These are phyloP conservation scores for Gloeopeniophorella convolvens DNA, from an alignment of 768 basidiomycete genomes.

Conservation along the genomic window DNA sequence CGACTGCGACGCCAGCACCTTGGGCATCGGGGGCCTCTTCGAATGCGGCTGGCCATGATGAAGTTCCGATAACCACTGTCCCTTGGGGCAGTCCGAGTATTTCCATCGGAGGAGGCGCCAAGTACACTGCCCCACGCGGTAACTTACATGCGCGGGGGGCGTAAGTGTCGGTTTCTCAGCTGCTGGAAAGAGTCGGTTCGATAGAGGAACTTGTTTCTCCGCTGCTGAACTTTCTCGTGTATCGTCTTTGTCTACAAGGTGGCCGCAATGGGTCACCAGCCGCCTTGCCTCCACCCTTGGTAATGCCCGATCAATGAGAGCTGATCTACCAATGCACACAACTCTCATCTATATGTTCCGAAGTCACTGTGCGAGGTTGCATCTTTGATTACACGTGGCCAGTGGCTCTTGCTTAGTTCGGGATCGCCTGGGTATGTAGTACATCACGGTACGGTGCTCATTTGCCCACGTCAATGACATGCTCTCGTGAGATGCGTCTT, in stretches of 20 bases:
- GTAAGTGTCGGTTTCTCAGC: conserved; percentile 1
- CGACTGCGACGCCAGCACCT: conserved; percentile 18
- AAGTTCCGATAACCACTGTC: neutral
- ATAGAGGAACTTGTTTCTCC: neutral
- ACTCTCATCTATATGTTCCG: too few species aligned
- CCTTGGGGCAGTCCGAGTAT: conserved; percentile 12
- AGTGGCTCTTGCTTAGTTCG: too few species aligned
- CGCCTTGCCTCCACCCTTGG: too few species aligned
- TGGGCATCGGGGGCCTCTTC: conserved; percentile 14
- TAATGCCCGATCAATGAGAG: too few species aligned
- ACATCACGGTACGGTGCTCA: too few species aligned
- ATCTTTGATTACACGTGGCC: too few species aligned
- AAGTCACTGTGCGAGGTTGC: too few species aligned
- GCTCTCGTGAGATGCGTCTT: too few species aligned
- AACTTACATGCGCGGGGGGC: neutral
- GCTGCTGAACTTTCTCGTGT: conserved; percentile 9
- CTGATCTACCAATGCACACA: too few species aligned
- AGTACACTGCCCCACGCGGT: neutral
- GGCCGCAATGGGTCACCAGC: too few species aligned
- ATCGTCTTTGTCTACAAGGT: neutral
- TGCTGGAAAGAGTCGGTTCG: conserved; percentile 11
- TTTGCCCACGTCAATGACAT: too few species aligned
- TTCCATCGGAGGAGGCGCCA: conserved; percentile 6
- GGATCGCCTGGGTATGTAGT: too few species aligned
- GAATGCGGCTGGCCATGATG: conserved; percentile 1